These are phyloP conservation scores for Aristolochia fimbriata DNA, from an alignment of 164 flowering plant genomes.

Conservation along the genomic window DNA sequence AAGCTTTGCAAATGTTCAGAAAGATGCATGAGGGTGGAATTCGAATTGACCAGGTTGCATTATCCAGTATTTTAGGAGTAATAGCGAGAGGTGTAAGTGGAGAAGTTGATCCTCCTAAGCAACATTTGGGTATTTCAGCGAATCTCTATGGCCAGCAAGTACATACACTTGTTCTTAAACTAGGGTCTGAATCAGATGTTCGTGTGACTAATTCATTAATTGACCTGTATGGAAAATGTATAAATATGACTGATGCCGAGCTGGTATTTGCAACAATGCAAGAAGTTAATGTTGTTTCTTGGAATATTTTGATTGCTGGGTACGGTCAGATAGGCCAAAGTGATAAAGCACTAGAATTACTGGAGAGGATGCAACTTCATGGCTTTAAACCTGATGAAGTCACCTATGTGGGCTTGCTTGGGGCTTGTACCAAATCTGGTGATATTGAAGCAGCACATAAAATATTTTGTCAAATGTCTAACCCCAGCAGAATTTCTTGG, in stretches of 20 bases:
- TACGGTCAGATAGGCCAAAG: conserved; percentile 45
- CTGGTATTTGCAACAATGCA: conserved; percentile 36
- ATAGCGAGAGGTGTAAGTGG: conserved; percentile 31
- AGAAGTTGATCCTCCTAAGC: conserved; percentile 13
- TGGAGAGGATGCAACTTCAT: conserved; percentile 64
- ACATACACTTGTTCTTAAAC: conserved; percentile 43
- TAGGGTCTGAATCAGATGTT: conserved; percentile 30
- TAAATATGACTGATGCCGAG: conserved; percentile 41
- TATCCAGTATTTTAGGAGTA: conserved; percentile 60
- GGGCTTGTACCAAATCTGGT: conserved; percentile 60
- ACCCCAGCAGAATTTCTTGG: conserved; percentile 63
- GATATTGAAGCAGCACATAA: conserved; percentile 41
- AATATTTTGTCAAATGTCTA: conserved; percentile 34
- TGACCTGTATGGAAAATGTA: conserved; percentile 23
- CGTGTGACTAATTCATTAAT: conserved; percentile 10
- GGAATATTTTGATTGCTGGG: conserved; percentile 78
- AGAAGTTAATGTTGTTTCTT: conserved; percentile 50
- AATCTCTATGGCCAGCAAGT: conserved; percentile 34
- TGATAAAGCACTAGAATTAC: conserved; percentile 45
- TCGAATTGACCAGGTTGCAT: conserved; percentile 46
- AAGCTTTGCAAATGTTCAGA: conserved; percentile 54
- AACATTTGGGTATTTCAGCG: conserved; percentile 7
- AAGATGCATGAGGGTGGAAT: conserved; percentile 45
- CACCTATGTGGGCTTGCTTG: conserved; percentile 50
- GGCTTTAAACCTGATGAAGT: conserved; percentile 50